Base-by-base conservation (phyloP, 331 rosid species). In the Quercus lobata region DNA sequence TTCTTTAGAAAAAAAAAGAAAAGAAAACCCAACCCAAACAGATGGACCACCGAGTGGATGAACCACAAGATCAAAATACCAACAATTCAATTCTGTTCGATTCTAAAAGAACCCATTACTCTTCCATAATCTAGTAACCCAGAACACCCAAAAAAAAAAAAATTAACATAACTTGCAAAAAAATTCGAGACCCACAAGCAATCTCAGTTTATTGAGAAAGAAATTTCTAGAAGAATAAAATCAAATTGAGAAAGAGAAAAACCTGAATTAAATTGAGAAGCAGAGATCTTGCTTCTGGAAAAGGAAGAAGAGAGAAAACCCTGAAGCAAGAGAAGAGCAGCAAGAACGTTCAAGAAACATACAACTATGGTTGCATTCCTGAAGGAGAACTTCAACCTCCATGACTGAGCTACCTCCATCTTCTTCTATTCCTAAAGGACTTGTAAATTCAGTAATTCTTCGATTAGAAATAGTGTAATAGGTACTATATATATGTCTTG, bases 371-470 rank as follows among this genome's bases (percentile, higher is more conserved):
- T 95, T n/a, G 97, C 99, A 82, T 65, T 93, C 80, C 90, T 91
- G 89, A 93, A 95, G 55, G 99, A 91, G 44, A 93, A 80, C 77
- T 89, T 87, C 63, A 84, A 79, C 79, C 78, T 88, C 96, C 92
- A 91, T 87, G 93, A 80, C 78, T 90, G 99, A 69, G 85, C 96
- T 14, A 86, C 89, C 87, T 95, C 99, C 99, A 95, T 91, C 25
- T 63, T 77, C 54, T 69, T 72, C 29, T 76, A 41, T 41, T 41
- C 46, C 46, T 41, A 8, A 41, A 12, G 46, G 12, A 41, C 46
- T 41, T 8, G 12, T 8, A 41, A 41, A 41, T 41, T 41, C 46
- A 8, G 46, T 41, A 41, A 41, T 8, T 8, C 46, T 41, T 2
- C 12, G 12, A 8, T 0, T 8, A 41, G 46, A 2, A 41, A 8